Conservation (phyloP, 2,329 filamentous ascomycete species). For the Pseudocercospora ulei region DNA sequence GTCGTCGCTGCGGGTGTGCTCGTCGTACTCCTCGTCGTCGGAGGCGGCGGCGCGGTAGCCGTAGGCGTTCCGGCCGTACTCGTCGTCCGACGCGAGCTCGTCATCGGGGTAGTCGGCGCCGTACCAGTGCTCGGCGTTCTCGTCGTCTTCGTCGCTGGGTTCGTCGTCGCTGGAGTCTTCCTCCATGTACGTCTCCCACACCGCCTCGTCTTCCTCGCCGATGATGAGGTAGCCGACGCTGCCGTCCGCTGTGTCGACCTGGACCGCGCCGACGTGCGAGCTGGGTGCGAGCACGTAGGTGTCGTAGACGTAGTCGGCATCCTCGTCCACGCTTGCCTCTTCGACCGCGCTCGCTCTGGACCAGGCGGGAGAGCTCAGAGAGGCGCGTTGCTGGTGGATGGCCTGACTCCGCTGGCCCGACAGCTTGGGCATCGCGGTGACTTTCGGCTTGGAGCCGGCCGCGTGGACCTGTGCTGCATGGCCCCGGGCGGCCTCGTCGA, state of each 20-base stretch:
- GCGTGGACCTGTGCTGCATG: constrained; percentile 2
- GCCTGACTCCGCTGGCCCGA: constrained; percentile 25
- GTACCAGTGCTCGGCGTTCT: constrained; percentile 67
- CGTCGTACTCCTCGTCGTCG: constrained; percentile 38
- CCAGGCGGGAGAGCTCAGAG: constrained; percentile 9
- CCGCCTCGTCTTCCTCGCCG: constrained; percentile 44
- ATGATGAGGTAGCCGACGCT: constrained; percentile 44
- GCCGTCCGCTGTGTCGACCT: constrained; percentile 29
- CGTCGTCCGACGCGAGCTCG: constrained; percentile 62
- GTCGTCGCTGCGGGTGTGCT: constrained; percentile 29
- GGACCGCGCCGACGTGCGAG: constrained; percentile 27
- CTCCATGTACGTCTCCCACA: constrained; percentile 51
- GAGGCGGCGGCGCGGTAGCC: constrained; percentile 34
- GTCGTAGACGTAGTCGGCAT: constrained; percentile 53
- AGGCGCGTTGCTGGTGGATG: constrained; percentile 22
- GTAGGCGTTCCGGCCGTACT: constrained; percentile 45
- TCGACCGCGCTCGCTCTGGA: constrained; percentile 21
- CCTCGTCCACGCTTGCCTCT: constrained; percentile 38
- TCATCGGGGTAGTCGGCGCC: constrained; percentile 73
- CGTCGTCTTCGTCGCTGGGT: constrained; percentile 54
- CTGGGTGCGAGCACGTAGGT: constrained; percentile 46
- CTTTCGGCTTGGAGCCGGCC: constrained; percentile 16
- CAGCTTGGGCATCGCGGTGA: constrained; percentile 27
- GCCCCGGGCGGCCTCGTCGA: constrained; percentile 24
- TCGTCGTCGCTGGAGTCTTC: constrained; percentile 44